Base-by-base conservation (phyloP, 2,329 filamentous ascomycete species). In the Camillea tinctor region DNA sequence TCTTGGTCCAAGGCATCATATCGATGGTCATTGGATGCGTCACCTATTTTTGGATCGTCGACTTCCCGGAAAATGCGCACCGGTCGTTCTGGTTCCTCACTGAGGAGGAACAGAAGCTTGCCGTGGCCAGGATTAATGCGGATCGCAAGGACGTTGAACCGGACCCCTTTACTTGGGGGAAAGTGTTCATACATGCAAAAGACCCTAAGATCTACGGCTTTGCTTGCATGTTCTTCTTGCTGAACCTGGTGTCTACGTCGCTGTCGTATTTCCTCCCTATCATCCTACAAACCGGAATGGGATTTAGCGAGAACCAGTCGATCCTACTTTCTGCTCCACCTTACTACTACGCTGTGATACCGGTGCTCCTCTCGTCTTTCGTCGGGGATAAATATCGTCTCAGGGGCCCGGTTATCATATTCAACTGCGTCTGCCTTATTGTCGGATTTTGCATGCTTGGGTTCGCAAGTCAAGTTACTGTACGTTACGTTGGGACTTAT, bases 11-110 rank as follows among this genome's bases (percentile, higher is more conserved):
- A 66, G 87, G 88, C 0, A 68, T 84, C 9, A 84, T 90, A 64
- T 81, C 87, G 4, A 80, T 80, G 60, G 72, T 85, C 21, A 74
- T 90, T 20, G 87, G 87, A 2, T 66, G 88, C 26, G 60, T 80
- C 13, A 88, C 87, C 0, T 89, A 86, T 68, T 88, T 86, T 79
- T 90, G 87, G 87, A 89, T 90, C 75, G 79, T 89, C 50, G 86
- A 89, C 68, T 90, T 90, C 63, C 87, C 87, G 0, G 87, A 90
- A 65, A 78, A 85, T 23, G 79, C 84, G 1, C 77, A 84, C 56
- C 74, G 74, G 13, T 86, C 83, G 55, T 82, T 85, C 64, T 77
- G 71, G 66, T 90, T 90, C 68, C 76, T 90, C 21, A 81, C 79
- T 2, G 69, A 78, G 7, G 75, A 79, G 19, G 87, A 90, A 70